Base-by-base conservation (phyloP, 2,329 filamentous ascomycete genomes). In the Knufia fluminis region DNA sequence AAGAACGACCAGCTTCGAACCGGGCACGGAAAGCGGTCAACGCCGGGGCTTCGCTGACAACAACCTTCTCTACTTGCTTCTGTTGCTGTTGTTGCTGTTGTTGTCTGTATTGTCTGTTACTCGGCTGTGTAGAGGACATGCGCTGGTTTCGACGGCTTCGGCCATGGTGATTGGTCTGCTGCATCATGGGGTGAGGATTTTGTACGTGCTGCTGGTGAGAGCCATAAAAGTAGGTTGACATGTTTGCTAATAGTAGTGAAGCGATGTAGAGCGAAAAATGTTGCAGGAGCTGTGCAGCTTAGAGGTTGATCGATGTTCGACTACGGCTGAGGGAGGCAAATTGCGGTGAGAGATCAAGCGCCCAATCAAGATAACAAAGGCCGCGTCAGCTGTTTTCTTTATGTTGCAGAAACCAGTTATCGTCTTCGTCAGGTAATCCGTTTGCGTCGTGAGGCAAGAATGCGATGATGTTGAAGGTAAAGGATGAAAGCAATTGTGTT, bases 1-100 rank as follows among this genome's bases (percentile, higher is more conserved):
- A 97, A 8, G 90, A 95, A 52, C 89, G 82, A 52, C 86, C 88
- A 56, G 88, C 86, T 71, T 97, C 90, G 60, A 94, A 94, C 64
- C 89, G 83, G 59, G 80, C 80, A 60, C 91, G 85, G 73, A 94
- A 96, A 55, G 82, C 80, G 53, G 78, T 77, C 52, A 94, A 74
- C 45, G 82, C 79, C 17, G 81, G 80, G n/a, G 83, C 77, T 68
- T 94, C 89, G 60, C 82, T 82, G 19, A 52, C 24, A n/a, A 57
- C 52, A 56, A 88, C 72, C 67, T 95, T 89, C 69, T 94, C 90
- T 71, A 91, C 87, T 62, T 83, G 86, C 64, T 86, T 84, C 48
- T 90, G 84, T 56, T 48, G 45, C 28, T 41, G 38, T 24, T 41
- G 38, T 17, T 43, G 40, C 9, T 43, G 45, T 12, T 48, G 45